A percentile compares a stretch with the other conserved stretches of the same genome.
Evolutionary conservation across 805 yeast genomes (phyloP).

Genomic region (Millerago galiae): DNA sequence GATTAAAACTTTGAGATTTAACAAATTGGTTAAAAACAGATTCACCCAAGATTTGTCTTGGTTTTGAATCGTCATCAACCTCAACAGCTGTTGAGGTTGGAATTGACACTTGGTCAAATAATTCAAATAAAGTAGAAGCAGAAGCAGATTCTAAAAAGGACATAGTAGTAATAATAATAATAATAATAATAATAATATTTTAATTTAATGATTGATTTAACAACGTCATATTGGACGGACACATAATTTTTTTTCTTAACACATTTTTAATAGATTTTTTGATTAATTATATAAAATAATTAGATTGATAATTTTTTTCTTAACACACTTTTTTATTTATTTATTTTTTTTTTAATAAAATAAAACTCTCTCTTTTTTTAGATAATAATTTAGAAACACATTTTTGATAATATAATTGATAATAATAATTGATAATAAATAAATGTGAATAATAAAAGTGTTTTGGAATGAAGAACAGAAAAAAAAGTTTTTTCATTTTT

Average conservation of each 20-base stretch:
- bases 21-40: slow-evolving; percentile 23
- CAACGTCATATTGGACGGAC: slow-evolving; percentile 24
- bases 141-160: slow-evolving; percentile 12
- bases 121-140: slow-evolving; percentile 21
- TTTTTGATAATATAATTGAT: too few relatives aligned
- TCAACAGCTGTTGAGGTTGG: slow-evolving; percentile 7
- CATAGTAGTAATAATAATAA: slow-evolving; percentile 3
- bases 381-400: too few relatives aligned
- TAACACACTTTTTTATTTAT: too few relatives aligned
- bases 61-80: slow-evolving; percentile 13
- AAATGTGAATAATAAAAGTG: too few relatives aligned
- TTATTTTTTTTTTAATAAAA: too few relatives aligned
- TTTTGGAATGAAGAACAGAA: too few relatives aligned
- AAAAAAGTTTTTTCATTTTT: too few relatives aligned
- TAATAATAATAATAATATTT: background rate
- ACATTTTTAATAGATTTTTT: slow-evolving; percentile 15
- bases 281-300: too few relatives aligned
- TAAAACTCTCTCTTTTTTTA: too few relatives aligned
- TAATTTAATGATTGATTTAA: background rate
- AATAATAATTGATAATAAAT: too few relatives aligned
- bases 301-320: too few relatives aligned
- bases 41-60: slow-evolving; percentile 25
- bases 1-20: slow-evolving; percentile 14
- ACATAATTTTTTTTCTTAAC: slow-evolving; percentile 5
- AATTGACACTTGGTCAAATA: slow-evolving; percentile 20